phyloP scores from a whole-genome alignment of 2,329 filamentous ascomycete genomes.

The Chaetomium globosum region DNA sequence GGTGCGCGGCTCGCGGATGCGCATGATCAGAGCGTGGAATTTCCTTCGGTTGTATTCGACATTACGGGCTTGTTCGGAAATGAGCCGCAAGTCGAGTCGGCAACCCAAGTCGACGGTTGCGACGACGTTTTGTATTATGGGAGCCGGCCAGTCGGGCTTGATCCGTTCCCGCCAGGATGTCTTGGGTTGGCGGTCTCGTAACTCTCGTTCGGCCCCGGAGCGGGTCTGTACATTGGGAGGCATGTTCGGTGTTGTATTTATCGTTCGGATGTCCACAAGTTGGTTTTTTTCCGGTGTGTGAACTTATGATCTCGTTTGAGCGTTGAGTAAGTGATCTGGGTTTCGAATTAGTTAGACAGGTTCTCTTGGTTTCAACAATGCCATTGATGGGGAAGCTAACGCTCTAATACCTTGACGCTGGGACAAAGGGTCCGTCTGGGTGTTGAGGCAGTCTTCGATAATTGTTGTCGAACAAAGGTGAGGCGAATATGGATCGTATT shows the following conservation, averaged over 20 bases:
- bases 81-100: constrained; percentile 91
- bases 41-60: constrained; percentile 84
- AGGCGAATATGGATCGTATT: not conserved
- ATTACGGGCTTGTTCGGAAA: constrained; percentile 91
- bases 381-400: not conserved
- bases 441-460: not conserved
- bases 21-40: constrained; percentile 97
- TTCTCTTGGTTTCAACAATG: not conserved
- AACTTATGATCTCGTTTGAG: not conserved
- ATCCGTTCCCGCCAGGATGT: constrained; percentile 8
- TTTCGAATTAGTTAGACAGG: not conserved
- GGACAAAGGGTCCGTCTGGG: not conserved
- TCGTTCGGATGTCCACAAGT: not conserved
- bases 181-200: not conserved
- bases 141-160: constrained; percentile 30
- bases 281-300: not conserved
- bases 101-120: constrained; percentile 95
- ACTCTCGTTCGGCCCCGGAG: not conserved
- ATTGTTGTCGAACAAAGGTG: not conserved
- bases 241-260: not conserved
- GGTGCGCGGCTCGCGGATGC: constrained; percentile 94
- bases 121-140: constrained; percentile 31
- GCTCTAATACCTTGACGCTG: not conserved
- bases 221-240: not conserved
- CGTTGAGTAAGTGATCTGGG: not conserved